Evolutionary conservation across 345 rosid species (phyloP), one percentile per base, ranked within the genome.

Genomic region (Pugionium cornutum): DNA sequence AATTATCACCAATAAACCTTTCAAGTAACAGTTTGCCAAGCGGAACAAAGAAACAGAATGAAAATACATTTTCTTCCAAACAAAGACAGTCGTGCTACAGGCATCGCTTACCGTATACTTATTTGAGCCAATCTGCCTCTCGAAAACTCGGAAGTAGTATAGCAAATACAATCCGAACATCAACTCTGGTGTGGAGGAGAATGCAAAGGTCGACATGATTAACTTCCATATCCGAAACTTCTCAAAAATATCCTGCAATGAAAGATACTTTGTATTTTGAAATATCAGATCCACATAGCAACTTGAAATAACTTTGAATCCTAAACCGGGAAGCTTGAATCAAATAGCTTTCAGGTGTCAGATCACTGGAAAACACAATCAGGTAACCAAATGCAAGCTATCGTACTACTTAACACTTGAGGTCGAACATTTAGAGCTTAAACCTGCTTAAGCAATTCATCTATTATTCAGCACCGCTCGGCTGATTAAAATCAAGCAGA

Each of bases 81-180:
- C 1, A n/a, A 52, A 39, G 7, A 47, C 34, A 55, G 53, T 9
- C 32, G 34, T 29, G 64, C 34, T 31, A 67, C 56, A 31, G 53
- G 62, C 2, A 53, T 66, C 31, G 74, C 96, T 80, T 72, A 94
- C 99, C 18, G 88, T 85, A 69, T 86, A 84, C 80, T 94, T 94
- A 59, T 88, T 90, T 43, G 99, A 94, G 69, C 99, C 99, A 70
- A 90, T 94, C 76, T 94, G 97, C 77, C 99, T 84, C 88, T 94
- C 99, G 57, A 94, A 94, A 54, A 95, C 95, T 73, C 97, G 87
- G 72, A 95, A 91, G 87, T 95, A 95, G 78, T 95, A 95, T 7
- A 95, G 75, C 75, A 95, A 81, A 70, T 86, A 83, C 36, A 91
- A 77, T 44, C 99, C 97, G 51, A 95, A 95, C 87, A 91, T 83